Evolutionary conservation across 352 stramenopile species (phyloP).

Genomic region (Phytophthora fragariaefolia): DNA sequence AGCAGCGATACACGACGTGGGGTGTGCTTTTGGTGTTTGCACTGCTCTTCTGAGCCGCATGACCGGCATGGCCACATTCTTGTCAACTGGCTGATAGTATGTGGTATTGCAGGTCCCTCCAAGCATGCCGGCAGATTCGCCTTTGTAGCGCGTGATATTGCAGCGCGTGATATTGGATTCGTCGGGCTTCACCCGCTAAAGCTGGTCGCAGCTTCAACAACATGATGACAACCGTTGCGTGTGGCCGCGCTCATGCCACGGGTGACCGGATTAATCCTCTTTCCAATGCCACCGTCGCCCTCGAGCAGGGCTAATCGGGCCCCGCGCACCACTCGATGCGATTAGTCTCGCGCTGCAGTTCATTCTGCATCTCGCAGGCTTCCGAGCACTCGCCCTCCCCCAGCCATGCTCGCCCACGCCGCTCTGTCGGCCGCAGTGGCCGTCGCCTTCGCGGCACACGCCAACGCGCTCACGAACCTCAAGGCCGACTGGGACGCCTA

Average conservation of each 20-base stretch:
- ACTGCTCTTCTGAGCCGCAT: not conserved
- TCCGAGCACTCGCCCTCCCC: slow-evolving; percentile 20
- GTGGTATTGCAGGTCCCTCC: not conserved
- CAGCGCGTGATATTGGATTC: slow-evolving; percentile 8
- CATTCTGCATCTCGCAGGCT: slow-evolving; percentile 36
- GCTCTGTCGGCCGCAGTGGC: slow-evolving; percentile 23
- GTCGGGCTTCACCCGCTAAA: not conserved
- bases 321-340: slow-evolving; percentile 9
- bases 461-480: slow-evolving; percentile 37
- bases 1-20: slow-evolving; percentile 15
- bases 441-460: slow-evolving; percentile 14
- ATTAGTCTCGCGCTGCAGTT: slow-evolving; percentile 4
- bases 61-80: not conserved
- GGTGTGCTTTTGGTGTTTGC: slow-evolving; percentile 29
- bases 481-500: slow-evolving; percentile 56
- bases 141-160: not conserved
- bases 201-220: slow-evolving; percentile 13
- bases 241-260: slow-evolving; percentile 28
- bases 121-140: not conserved
- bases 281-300: not conserved
- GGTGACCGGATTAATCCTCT: slow-evolving; percentile 18
- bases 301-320: not conserved
- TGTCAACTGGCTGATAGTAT: not conserved
- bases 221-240: not conserved
- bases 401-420: slow-evolving; percentile 20